These are phyloP conservation scores for Tremellales sp. DNA, from an alignment of 1,284 basidiomycete species.

Conservation along the genomic window DNA sequence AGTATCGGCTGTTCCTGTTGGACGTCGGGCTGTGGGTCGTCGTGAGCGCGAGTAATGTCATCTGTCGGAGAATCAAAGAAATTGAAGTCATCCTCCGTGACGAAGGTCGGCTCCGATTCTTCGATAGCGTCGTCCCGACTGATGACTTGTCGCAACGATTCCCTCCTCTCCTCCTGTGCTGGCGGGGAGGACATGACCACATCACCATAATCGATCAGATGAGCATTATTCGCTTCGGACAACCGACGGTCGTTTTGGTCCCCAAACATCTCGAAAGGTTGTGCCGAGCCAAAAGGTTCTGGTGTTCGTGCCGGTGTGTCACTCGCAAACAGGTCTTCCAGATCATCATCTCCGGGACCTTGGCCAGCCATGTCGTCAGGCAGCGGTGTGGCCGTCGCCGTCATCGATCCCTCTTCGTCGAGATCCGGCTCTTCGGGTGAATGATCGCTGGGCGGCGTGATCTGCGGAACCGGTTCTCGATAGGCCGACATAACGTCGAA, in stretches of 20 bases:
- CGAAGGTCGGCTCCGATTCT: constrained; percentile 4
- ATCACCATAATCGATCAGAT: background rate
- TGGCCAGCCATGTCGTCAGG: background rate
- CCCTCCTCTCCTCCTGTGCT: background rate
- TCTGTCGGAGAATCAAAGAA: constrained; percentile 42
- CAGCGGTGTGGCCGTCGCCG: no score
- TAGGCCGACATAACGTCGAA: constrained; percentile 34
- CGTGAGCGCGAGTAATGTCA: no score
- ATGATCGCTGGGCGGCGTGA: background rate
- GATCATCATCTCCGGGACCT: constrained; percentile 2
- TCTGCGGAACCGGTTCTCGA: constrained; percentile 14
- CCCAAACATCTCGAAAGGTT: background rate
- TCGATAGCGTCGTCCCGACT: constrained; percentile 1
- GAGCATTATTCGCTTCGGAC: background rate
- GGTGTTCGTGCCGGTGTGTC: background rate
- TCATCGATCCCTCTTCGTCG: constrained; percentile 5
- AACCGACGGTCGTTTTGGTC: background rate
- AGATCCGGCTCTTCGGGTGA: background rate
- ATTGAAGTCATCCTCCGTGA: constrained; percentile 46
- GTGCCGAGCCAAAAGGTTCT: constrained; percentile 1
- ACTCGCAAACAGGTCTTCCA: background rate
- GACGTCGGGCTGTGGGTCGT: no score
- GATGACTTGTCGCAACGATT: background rate
- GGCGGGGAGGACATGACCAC: background rate
- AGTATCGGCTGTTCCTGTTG: no score